A percentile compares a stretch with the other conserved stretches of the same genome.
Conservation (phyloP, 129 eudicot genomes). For the Lactuca saligna region DNA sequence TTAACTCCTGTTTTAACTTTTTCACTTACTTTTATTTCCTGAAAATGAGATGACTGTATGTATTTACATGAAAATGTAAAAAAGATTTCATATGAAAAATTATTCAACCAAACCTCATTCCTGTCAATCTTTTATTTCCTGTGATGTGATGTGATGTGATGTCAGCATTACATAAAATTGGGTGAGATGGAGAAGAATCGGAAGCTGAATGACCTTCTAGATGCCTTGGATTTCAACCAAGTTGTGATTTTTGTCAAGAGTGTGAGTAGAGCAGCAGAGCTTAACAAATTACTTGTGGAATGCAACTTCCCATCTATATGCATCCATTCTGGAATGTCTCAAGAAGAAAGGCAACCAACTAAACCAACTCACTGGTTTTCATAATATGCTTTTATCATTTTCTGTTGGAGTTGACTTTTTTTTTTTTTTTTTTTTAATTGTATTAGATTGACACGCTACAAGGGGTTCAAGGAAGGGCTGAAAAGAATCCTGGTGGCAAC, state of each 20-base stretch:
- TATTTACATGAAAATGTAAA: too few relatives aligned
- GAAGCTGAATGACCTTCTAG: conserved; percentile 86
- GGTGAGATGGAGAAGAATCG: conserved; percentile 86
- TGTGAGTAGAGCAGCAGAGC: conserved; percentile 90
- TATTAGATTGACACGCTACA: conserved; percentile 78
- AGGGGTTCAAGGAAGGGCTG: conserved; percentile 81
- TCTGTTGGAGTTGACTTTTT: neutral
- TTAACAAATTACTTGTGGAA: conserved; percentile 80
- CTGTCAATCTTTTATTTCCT: too few relatives aligned
- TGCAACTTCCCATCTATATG: conserved; percentile 94
- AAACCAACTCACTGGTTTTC: neutral
- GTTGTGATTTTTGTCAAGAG: conserved; percentile 95
- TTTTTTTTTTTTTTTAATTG: conserved; percentile 3
- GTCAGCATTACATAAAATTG: conserved; percentile 91
- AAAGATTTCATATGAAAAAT: too few relatives aligned
- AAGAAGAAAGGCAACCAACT: conserved; percentile 73
- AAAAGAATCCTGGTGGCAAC: conserved; percentile 94
- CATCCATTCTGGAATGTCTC: conserved; percentile 96
- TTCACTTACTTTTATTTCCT: too few relatives aligned
- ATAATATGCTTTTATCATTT: neutral
- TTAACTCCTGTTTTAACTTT: too few relatives aligned
- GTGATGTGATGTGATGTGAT: neutral
- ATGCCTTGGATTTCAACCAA: conserved; percentile 92
- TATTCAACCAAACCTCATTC: too few relatives aligned
- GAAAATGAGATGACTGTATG: too few relatives aligned